Evolutionary conservation across 108 stramenopile species (phyloP).

Genomic region (Cyclotella baltica): DNA sequence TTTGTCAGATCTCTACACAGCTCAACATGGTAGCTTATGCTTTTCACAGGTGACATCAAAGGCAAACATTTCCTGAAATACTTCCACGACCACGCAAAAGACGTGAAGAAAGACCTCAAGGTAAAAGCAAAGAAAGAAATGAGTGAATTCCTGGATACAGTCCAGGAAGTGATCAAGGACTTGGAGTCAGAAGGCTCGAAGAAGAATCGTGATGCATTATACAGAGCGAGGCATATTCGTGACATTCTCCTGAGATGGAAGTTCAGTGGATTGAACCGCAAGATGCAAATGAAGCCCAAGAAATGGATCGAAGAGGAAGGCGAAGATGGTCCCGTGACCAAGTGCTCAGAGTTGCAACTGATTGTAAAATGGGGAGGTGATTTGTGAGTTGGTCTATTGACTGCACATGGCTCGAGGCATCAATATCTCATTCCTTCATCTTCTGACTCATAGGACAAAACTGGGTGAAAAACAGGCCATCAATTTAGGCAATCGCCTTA

Average conservation of each 20-base stretch:
- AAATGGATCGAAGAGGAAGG: slow-evolving; percentile 71
- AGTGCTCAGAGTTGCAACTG: slow-evolving; percentile 82
- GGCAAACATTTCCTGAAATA: slow-evolving; percentile 83
- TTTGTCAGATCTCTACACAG: no score
- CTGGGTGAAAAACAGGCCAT: slow-evolving; percentile 94
- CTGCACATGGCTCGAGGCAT: background rate
- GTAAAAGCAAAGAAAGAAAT: slow-evolving; percentile 91
- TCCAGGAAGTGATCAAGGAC: slow-evolving; percentile 73
- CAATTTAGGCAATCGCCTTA: slow-evolving; percentile 88
- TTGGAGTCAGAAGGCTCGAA: slow-evolving; percentile 55
- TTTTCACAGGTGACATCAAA: slow-evolving; percentile 65
- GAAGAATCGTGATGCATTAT: slow-evolving; percentile 59
- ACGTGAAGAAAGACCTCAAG: slow-evolving; percentile 91
- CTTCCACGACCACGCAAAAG: slow-evolving; percentile 73
- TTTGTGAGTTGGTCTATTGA: slow-evolving; percentile 43
- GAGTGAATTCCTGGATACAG: slow-evolving; percentile 86
- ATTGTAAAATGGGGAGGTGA: slow-evolving; percentile 99
- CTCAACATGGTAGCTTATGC: no score
- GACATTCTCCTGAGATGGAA: slow-evolving; percentile 93
- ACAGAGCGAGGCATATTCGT: slow-evolving; percentile 82
- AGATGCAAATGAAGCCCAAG: slow-evolving; percentile 96
- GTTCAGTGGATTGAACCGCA: slow-evolving; percentile 96
- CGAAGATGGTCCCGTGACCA: slow-evolving; percentile 51
- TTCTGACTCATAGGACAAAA: slow-evolving; percentile 59
- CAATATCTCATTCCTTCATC: background rate